A percentile compares a stretch with the other conserved stretches of the same genome.
phyloP scores from a whole-genome alignment of 345 rosid genomes.

The Pelargonium nanum region DNA sequence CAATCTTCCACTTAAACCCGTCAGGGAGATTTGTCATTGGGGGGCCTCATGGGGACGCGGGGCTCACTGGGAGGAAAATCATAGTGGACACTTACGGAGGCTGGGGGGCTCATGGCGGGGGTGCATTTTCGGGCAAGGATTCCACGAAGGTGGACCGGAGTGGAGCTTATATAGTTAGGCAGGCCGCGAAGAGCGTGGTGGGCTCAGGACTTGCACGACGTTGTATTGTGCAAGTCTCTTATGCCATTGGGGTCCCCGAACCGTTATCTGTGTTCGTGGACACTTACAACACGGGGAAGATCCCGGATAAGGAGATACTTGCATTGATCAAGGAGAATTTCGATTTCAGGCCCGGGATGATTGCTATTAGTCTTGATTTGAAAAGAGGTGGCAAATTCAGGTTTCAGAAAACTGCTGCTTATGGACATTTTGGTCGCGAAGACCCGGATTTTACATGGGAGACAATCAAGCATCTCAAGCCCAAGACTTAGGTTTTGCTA shows the following conservation, averaged over 20 bases:
- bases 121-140: too few relatives aligned
- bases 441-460: constrained; percentile 75
- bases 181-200: constrained; percentile 9
- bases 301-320: constrained; percentile 9
- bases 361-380: constrained; percentile 60
- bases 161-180: constrained; percentile 8
- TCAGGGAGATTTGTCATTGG: constrained; percentile 9
- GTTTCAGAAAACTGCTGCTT: constrained; percentile 60
- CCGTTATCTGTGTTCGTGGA: constrained; percentile 11
- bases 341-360: constrained; percentile 76
- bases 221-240: constrained; percentile 10
- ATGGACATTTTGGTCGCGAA: constrained; percentile 65
- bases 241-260: constrained; percentile 12
- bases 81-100: too few relatives aligned
- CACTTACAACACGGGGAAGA: constrained; percentile 8
- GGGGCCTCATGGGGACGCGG: constrained; percentile 9
- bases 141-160: constrained; percentile 10
- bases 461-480: constrained; percentile 52
- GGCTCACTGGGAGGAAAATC: constrained; percentile 9
- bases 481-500: constrained; percentile 48
- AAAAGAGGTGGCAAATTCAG: too few relatives aligned
- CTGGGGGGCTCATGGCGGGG: too few relatives aligned
- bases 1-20: constrained; percentile 8
- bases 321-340: constrained; percentile 47
- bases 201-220: constrained; percentile 12